Evolutionary conservation across 306 rosid genomes (phyloP).

Genomic region (Castanea sativa): DNA sequence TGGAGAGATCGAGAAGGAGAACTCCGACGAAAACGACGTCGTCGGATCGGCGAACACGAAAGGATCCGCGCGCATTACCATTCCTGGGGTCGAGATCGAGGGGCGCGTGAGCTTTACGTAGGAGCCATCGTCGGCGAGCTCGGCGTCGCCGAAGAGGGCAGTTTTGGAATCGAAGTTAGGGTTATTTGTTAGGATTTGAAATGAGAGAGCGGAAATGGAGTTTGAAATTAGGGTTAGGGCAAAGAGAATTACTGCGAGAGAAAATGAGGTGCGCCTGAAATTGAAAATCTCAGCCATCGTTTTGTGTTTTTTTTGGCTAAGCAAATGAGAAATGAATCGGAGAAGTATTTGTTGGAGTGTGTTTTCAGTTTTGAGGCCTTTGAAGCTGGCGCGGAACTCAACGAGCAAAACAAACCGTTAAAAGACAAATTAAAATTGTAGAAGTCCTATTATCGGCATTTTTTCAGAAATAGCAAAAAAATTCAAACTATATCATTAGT

Average conservation of each 20-base stretch:
- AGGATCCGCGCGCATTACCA: slow-evolving; percentile 22
- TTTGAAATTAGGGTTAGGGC: slow-evolving; percentile 19
- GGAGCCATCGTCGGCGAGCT: slow-evolving; percentile 7
- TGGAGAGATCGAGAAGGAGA: slow-evolving; percentile 39
- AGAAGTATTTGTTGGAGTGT: too few species aligned
- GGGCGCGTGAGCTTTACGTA: slow-evolving; percentile 26
- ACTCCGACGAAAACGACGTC: slow-evolving; percentile 33
- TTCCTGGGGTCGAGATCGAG: slow-evolving; percentile 28
- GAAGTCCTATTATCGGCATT: too few species aligned
- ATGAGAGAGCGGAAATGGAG: slow-evolving; percentile 24
- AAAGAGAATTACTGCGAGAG: background rate
- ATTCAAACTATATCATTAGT: too few species aligned
- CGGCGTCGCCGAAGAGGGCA: slow-evolving; percentile 41
- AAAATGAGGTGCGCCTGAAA: slow-evolving; percentile 4
- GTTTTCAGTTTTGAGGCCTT: too few species aligned
- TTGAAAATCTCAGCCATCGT: slow-evolving; percentile 24
- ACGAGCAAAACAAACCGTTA: too few species aligned
- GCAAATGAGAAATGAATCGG: too few species aligned
- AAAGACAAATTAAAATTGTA: too few species aligned
- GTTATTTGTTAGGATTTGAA: slow-evolving; percentile 2
- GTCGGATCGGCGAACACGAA: slow-evolving; percentile 15
- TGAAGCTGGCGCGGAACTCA: too few species aligned
- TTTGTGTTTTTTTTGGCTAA: background rate
- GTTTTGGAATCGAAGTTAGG: slow-evolving; percentile 39
- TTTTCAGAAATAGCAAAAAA: too few species aligned